Conservation (phyloP, 768 basidiomycete species). For the Boletus subparvulus region DNA sequence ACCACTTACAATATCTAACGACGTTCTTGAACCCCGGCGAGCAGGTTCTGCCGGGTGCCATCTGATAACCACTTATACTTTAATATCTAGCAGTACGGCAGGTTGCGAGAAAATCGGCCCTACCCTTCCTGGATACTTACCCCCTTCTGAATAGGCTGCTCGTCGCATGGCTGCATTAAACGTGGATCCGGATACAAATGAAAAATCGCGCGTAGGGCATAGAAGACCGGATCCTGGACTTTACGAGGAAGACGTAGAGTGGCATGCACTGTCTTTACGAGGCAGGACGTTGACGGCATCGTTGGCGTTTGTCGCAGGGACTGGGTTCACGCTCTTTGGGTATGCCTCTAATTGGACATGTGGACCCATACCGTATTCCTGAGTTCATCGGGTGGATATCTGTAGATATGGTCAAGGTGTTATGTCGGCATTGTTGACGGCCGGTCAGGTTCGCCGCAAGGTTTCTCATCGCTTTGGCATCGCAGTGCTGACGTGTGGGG, state of each 20-base stretch:
- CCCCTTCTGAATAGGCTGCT: not conserved
- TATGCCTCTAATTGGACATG: conserved; percentile 24
- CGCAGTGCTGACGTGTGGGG: conserved; percentile 5
- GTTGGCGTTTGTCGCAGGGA: conserved; percentile 56
- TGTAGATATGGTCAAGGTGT: conserved; percentile 67
- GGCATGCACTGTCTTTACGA: conserved; percentile 16
- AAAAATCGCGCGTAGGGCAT: conserved; percentile 5
- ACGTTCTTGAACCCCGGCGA: conserved; percentile 2
- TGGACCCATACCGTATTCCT: not conserved
- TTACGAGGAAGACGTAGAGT: conserved; percentile 11
- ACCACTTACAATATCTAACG: conserved; percentile 5
- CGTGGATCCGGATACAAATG: conserved; percentile 1
- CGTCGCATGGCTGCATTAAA: conserved; percentile 7
- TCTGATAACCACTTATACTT: conserved; percentile 15
- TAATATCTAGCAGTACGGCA: not conserved
- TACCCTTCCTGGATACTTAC: not conserved
- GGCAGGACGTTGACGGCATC: conserved; percentile 47
- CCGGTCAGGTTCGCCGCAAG: conserved; percentile 41
- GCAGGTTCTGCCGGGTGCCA: conserved; percentile 1
- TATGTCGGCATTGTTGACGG: conserved; percentile 64
- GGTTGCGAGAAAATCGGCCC: not conserved
- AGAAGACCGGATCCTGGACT: not conserved
- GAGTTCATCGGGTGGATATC: not conserved
- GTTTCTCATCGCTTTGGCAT: not conserved
- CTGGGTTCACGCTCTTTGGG: conserved; percentile 65